Percentiles rank a stretch among this genome's conserved stretches.
Conservation (phyloP, 345 rosid species). For the Hevea brasiliensis region DNA sequence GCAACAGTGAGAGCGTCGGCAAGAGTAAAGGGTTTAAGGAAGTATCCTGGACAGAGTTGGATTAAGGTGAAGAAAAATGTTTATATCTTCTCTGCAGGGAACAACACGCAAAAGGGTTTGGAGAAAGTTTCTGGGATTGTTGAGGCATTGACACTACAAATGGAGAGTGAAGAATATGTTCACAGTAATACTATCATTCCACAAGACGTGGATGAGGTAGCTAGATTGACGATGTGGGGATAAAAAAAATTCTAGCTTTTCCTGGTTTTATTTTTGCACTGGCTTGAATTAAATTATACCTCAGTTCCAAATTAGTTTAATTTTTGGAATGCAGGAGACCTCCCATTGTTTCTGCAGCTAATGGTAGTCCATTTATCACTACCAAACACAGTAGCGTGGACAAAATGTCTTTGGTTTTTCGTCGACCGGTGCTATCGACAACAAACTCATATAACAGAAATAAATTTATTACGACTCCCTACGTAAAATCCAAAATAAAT, state of each 20-base stretch:
- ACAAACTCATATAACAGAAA: no score
- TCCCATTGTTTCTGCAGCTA: no score
- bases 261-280: no score
- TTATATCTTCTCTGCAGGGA: conserved; percentile 51
- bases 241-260: neutral
- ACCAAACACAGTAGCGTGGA: no score
- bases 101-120: conserved; percentile 23
- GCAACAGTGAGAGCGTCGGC: conserved; percentile 60
- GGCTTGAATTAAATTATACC: neutral
- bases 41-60: conserved; percentile 69
- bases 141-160: conserved; percentile 38
- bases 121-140: conserved; percentile 27
- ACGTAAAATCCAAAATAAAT: no score
- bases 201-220: neutral
- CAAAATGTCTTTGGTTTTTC: no score
- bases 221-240: neutral
- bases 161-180: conserved; percentile 20
- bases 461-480: no score
- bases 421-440: no score
- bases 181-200: neutral
- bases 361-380: no score
- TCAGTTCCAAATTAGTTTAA: neutral
- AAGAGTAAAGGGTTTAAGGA: conserved; percentile 65
- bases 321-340: no score
- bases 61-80: conserved; percentile 55